Conservation (phyloP, 2,329 filamentous ascomycete species). For the Botrytis paeoniae region DNA sequence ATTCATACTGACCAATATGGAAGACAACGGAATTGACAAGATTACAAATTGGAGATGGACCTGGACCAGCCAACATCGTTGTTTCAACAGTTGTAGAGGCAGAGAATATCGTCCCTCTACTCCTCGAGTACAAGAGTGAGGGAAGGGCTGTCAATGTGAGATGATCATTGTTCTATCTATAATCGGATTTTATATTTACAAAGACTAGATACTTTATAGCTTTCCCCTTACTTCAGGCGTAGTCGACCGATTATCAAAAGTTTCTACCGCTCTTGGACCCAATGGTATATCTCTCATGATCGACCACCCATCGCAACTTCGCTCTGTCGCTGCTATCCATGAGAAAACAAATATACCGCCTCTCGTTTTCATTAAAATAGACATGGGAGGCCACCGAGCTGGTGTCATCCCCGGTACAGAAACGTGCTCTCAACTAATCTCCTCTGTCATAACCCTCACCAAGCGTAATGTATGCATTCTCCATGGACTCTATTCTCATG, state of each 20-base stretch:
- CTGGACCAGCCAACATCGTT: conserved; percentile 54
- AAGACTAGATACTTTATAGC: conserved; percentile 50
- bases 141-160: conserved; percentile 59
- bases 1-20: conserved; percentile 22
- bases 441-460: conserved; percentile 45
- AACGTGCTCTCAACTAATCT: conserved; percentile 47
- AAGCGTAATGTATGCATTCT: conserved; percentile 43
- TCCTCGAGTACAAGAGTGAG: conserved; percentile 54
- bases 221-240: conserved; percentile 64
- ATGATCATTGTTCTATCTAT: conserved; percentile 15
- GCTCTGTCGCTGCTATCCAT: conserved; percentile 46
- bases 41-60: conserved; percentile 62
- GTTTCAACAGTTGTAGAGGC: conserved; percentile 74
- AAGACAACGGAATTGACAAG: conserved; percentile 64
- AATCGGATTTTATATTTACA: conserved; percentile 12
- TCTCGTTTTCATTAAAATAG: conserved; percentile 68
- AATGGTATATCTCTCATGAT: conserved; percentile 62
- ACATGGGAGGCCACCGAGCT: conserved; percentile 69
- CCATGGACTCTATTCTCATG: conserved; percentile 69
- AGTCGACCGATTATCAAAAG: conserved; percentile 54
- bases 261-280: conserved; percentile 56
- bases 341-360: conserved; percentile 47
- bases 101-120: conserved; percentile 60
- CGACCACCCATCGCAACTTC: conserved; percentile 63
- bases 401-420: conserved; percentile 56